A percentile compares a stretch with the other conserved stretches of the same genome.
Conservation (phyloP, 257 asterid genomes). For the Avicennia marina region DNA sequence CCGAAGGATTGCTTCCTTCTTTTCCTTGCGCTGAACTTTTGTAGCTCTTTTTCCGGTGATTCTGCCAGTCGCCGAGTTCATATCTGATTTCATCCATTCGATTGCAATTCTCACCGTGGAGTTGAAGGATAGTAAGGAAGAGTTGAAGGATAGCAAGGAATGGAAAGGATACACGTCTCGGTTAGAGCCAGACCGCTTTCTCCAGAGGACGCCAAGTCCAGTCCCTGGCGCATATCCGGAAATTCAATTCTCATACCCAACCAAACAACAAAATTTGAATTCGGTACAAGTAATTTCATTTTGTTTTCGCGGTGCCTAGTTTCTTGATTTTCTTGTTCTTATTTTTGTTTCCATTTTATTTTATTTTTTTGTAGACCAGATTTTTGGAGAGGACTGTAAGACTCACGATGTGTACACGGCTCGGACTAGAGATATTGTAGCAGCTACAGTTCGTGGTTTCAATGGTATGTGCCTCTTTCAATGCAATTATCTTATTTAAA, state of each 20-base stretch:
- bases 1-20: no score
- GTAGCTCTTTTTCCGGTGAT: no score
- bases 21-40: no score
- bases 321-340: neutral
- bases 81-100: no score
- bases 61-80: no score
- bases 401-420: constrained; percentile 65
- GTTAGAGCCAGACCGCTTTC: constrained; percentile 83
- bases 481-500: neutral
- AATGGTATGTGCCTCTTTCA: constrained; percentile 44
- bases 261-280: constrained; percentile 71
- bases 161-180: constrained; percentile 90
- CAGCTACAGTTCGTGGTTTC: constrained; percentile 78
- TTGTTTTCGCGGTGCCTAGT: neutral
- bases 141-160: neutral
- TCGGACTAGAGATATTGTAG: constrained; percentile 66
- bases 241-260: constrained; percentile 60
- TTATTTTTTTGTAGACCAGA: constrained; percentile 36
- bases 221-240: constrained; percentile 80
- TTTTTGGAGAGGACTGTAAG: constrained; percentile 63
- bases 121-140: constrained; percentile 1
- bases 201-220: constrained; percentile 55
- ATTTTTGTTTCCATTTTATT: neutral
- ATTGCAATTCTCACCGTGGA: no score
- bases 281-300: no score